Base-by-base conservation (phyloP, 2,329 filamentous ascomycete genomes). In the Colletotrichum lupini region DNA sequence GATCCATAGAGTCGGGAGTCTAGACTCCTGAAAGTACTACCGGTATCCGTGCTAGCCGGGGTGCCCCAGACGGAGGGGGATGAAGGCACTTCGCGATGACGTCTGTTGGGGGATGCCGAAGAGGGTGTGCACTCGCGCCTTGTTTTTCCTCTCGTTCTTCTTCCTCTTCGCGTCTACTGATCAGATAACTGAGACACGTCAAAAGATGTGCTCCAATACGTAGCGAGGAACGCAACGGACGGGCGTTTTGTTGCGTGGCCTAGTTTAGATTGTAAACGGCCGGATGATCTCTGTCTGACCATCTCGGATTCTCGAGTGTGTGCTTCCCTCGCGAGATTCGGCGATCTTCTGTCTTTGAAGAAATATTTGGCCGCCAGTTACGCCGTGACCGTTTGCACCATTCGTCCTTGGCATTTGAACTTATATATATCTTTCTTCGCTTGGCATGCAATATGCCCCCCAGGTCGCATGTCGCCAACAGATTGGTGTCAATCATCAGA, bases 1-100 rank as follows among this genome's bases (percentile, higher is more conserved):
- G 37, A 42, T 8, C 16, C 37, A 42, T 42, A 7, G 30, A 30
- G n/a, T 14, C 22, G 42, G 8, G 46, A 65, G 35, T 67, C 55
- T 30, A 71, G 68, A 26, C 63, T 42, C 32, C 32, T 46, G 55
- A 56, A 24, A 35, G 22, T 24, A 52, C 53, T 67, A 56, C 11
- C 26, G 16, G 32, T 55, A 56, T 19, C 32, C 32, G 32, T 55
- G 63, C 57, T 61, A 46, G 42, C 64, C 35, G 46, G 70, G 67
- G n/a, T 56, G 19, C 16, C 67, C 71, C 67, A 55, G 56, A 65
- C 9, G 19, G 26, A 57, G 30, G 37, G 28, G 30, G 30, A 30
- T n/a, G 57, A 35, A 49, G 22, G 65, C 28, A 37, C 58, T 65
- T 70, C 56, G 67, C 60, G 61, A 73, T 73, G 71, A 73, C 71